Conservation (phyloP, 352 stramenopile genomes). For the Globisporangium megalacanthum region DNA sequence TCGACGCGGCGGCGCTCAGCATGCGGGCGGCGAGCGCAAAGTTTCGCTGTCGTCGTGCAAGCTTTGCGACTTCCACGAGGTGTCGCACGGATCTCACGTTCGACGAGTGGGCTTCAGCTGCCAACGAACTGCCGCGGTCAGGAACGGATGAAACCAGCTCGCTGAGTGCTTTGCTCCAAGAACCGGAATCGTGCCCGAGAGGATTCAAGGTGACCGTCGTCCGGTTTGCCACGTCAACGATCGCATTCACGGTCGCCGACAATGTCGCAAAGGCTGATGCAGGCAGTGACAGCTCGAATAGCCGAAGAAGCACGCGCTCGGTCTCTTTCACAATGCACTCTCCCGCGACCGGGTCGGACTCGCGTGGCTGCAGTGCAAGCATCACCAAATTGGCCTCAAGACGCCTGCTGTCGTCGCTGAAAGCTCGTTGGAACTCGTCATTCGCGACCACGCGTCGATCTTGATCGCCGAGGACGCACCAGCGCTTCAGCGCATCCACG, state of each 20-base stretch:
- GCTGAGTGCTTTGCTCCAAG: constrained; percentile 27
- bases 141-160: background rate
- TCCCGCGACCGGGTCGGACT: constrained; percentile 26
- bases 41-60: constrained; percentile 57
- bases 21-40: constrained; percentile 28
- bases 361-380: constrained; percentile 25
- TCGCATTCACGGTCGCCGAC: background rate
- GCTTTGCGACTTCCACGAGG: constrained; percentile 28
- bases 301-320: constrained; percentile 24
- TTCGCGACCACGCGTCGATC: background rate
- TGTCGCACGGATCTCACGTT: constrained; percentile 4
- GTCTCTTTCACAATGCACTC: constrained; percentile 31
- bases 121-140: background rate
- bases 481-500: constrained; percentile 19
- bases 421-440: background rate
- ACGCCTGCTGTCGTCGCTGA: constrained; percentile 1
- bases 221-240: background rate
- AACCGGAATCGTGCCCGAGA: constrained; percentile 25
- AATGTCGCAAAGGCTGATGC: background rate
- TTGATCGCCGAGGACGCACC: constrained; percentile 17
- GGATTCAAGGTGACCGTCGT: constrained; percentile 16
- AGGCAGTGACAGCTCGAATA: constrained; percentile 5
- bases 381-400: constrained; percentile 18
- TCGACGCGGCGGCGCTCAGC: constrained; percentile 19
- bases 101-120: background rate